A percentile compares a stretch with the other conserved stretches of the same genome.
Evolutionary conservation across 2,329 filamentous ascomycete species (phyloP).

Genomic region (Apiospora koreana): DNA sequence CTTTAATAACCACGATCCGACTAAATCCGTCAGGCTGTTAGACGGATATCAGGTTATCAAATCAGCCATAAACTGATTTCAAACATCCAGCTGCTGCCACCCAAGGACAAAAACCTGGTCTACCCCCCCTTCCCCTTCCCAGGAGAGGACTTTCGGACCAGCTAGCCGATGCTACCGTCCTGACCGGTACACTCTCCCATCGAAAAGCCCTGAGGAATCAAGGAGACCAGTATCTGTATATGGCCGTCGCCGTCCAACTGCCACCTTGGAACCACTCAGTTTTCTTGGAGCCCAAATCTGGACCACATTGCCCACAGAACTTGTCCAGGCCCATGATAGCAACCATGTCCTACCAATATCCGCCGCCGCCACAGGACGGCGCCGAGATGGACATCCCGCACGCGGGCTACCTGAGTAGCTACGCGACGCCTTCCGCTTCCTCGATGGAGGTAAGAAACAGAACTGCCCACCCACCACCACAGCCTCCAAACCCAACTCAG

Average conservation of each 20-base stretch:
- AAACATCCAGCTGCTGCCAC: background rate
- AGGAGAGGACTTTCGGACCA: background rate
- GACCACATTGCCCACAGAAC: slow-evolving; percentile 26
- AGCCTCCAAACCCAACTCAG: slow-evolving; percentile 29
- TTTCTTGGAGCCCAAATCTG: slow-evolving; percentile 31
- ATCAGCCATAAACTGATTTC: background rate
- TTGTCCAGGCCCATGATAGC: slow-evolving; percentile 38
- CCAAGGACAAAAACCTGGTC: slow-evolving; percentile 1
- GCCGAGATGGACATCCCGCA: slow-evolving; percentile 44
- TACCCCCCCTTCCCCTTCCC: background rate
- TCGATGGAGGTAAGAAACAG: slow-evolving; percentile 34
- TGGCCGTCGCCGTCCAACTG: slow-evolving; percentile 36
- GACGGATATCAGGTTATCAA: background rate
- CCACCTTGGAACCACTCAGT: slow-evolving; percentile 34
- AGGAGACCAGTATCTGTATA: slow-evolving; percentile 25
- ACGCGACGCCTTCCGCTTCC: slow-evolving; percentile 27
- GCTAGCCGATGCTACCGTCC: background rate
- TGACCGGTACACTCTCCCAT: background rate
- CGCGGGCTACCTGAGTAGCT: slow-evolving; percentile 37
- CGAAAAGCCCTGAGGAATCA: slow-evolving; percentile 5
- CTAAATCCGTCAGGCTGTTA: slow-evolving; percentile 2
- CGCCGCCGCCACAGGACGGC: slow-evolving; percentile 42
- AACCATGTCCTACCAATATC: slow-evolving; percentile 53
- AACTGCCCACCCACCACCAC: slow-evolving; percentile 23
- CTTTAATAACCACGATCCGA: slow-evolving; percentile 3